Percentiles rank a stretch among this genome's conserved stretches.
These are phyloP conservation scores for Alternaria ethzedia DNA, from an alignment of 2,329 filamentous ascomycete genomes.

Conservation along the genomic window DNA sequence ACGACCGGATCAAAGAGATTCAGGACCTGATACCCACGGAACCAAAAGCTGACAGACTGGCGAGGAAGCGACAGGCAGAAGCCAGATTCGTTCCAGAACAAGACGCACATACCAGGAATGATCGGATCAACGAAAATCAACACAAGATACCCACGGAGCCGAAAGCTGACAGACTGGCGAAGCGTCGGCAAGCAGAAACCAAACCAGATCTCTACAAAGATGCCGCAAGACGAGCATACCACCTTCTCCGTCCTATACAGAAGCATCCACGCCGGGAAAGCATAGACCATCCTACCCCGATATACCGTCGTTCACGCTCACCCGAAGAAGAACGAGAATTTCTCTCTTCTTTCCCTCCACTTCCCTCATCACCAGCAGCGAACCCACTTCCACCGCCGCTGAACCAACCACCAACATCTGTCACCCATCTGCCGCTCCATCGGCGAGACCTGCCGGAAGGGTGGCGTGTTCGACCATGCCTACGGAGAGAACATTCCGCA, in stretches of 20 bases:
- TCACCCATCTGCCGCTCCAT: not conserved
- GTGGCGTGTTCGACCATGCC: not conserved
- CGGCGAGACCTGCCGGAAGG: fast-evolving
- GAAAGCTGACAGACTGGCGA: not conserved
- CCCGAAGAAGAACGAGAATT: not conserved
- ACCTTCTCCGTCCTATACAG: fast-evolving
- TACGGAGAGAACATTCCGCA: not conserved
- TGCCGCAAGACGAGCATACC: not conserved
- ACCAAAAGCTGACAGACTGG: too few relatives aligned
- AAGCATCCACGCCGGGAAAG: not conserved
- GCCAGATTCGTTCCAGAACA: too few relatives aligned
- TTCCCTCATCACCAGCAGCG: not conserved
- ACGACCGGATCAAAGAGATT: too few relatives aligned
- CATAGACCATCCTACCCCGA: not conserved
- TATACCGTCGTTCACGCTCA: not conserved
- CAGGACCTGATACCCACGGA: too few relatives aligned
- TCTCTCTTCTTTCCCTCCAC: not conserved
- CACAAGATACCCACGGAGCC: not conserved
- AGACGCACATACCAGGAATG: too few relatives aligned
- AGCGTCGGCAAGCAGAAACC: not conserved
- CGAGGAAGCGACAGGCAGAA: too few relatives aligned
- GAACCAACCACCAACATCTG: not conserved
- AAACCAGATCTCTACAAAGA: not conserved
- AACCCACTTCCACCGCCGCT: fast-evolving
- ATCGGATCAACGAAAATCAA: too few relatives aligned